phyloP scores from a whole-genome alignment of 257 asterid species.

The Anisodus tanguticus region DNA sequence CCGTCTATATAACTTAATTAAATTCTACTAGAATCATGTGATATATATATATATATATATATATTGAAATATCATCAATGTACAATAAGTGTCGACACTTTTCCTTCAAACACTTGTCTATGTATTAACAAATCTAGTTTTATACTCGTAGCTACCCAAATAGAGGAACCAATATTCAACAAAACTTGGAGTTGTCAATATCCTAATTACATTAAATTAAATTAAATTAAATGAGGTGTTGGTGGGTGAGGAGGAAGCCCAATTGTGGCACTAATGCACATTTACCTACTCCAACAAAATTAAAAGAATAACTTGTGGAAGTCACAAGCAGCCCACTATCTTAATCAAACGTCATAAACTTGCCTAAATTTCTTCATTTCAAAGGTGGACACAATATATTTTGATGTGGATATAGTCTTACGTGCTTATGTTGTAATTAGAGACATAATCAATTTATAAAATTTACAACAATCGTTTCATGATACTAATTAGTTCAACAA shows the following conservation, averaged over 20 bases:
- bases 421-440: too few species aligned
- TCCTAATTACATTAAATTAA: background rate
- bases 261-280: background rate
- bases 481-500: background rate
- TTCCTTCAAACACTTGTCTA: background rate
- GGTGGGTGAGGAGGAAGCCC: background rate
- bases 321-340: background rate
- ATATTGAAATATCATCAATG: background rate
- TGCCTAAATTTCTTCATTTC: background rate
- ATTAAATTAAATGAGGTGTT: background rate
- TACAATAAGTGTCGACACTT: background rate
- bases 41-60: background rate
- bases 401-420: background rate
- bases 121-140: background rate
- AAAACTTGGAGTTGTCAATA: background rate
- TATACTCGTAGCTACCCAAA: background rate
- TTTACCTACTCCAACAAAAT: background rate
- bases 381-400: background rate
- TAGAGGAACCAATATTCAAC: background rate
- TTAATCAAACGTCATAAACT: background rate
- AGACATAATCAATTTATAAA: background rate
- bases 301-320: background rate
- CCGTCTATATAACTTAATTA: too few species aligned
- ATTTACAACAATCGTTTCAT: background rate
- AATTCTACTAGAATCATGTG: too few species aligned